These are phyloP conservation scores for Monosporascus sp. DNA, from an alignment of 2,329 filamentous ascomycete genomes.

Conservation along the genomic window DNA sequence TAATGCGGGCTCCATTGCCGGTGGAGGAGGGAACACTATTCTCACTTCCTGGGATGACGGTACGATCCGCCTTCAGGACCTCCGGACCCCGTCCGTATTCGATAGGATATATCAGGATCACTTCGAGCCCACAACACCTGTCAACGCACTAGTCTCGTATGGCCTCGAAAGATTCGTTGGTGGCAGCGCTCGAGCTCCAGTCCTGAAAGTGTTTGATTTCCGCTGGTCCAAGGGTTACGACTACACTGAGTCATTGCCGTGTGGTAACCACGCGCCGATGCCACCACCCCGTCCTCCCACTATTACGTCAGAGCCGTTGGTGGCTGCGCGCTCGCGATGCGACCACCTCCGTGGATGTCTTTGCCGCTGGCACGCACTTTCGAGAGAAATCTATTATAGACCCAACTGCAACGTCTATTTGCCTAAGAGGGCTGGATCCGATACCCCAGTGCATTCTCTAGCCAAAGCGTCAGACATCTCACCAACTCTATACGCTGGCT, in stretches of 20 bases:
- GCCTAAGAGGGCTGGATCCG: slow-evolving; percentile 14
- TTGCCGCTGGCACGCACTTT: slow-evolving; percentile 45
- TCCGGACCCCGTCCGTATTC: slow-evolving; percentile 40
- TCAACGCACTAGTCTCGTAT: slow-evolving; percentile 43
- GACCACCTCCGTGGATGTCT: slow-evolving; percentile 22
- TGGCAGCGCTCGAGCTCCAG: slow-evolving; percentile 37
- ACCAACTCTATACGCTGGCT: slow-evolving; percentile 43
- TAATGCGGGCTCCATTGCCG: slow-evolving; percentile 22
- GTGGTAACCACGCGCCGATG: slow-evolving; percentile 31
- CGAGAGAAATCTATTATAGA: slow-evolving; percentile 37
- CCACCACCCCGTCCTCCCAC: slow-evolving; percentile 25
- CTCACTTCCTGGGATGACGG: slow-evolving; percentile 51
- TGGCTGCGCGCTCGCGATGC: slow-evolving; percentile 24
- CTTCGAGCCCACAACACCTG: slow-evolving; percentile 40
- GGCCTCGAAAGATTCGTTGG: slow-evolving; percentile 46
- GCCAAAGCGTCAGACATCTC: slow-evolving; percentile 41
- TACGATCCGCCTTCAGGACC: slow-evolving; percentile 43
- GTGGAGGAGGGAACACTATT: slow-evolving; percentile 34
- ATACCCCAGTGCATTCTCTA: slow-evolving; percentile 38
- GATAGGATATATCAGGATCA: slow-evolving; percentile 49
- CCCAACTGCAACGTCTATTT: slow-evolving; percentile 45
- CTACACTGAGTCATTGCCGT: slow-evolving; percentile 43
- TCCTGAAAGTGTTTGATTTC: slow-evolving; percentile 49
- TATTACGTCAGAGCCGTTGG: slow-evolving; percentile 11
- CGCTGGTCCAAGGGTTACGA: slow-evolving; percentile 43